Evolutionary conservation across 2,329 filamentous ascomycete species (phyloP).

Genomic region (Beauveria bassiana): DNA sequence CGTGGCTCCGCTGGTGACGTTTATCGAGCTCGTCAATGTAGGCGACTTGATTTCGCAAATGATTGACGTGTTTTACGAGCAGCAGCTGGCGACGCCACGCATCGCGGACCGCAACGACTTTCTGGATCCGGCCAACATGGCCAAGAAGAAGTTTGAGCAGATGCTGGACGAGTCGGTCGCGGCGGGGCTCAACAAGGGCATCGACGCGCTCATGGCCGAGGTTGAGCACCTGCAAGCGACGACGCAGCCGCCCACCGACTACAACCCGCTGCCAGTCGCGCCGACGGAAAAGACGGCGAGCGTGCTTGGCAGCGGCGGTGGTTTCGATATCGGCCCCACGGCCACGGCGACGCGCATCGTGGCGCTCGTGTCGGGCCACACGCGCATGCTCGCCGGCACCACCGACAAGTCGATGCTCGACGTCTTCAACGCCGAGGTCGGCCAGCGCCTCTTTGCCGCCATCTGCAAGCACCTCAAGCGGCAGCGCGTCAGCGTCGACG

Average conservation of each 20-base stretch:
- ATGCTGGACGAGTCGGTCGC: slow-evolving; percentile 97
- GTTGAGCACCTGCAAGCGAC: slow-evolving; percentile 93
- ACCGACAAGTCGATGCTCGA: slow-evolving; percentile 98
- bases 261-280: slow-evolving; percentile 56
- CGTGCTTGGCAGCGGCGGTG: slow-evolving; percentile 20
- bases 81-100: slow-evolving; percentile 76
- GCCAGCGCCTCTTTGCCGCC: slow-evolving; percentile 80
- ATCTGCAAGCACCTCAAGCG: slow-evolving; percentile 97
- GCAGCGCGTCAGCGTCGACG: slow-evolving; percentile 82
- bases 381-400: slow-evolving; percentile 84
- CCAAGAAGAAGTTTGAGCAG: slow-evolving; percentile 98
- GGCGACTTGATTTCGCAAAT: slow-evolving; percentile 97
- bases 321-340: slow-evolving; percentile 57
- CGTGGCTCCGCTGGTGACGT: slow-evolving; percentile 87
- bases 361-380: slow-evolving; percentile 79
- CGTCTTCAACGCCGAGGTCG: slow-evolving; percentile 97
- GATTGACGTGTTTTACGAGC: slow-evolving; percentile 97
- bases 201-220: slow-evolving; percentile 97
- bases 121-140: slow-evolving; percentile 79
- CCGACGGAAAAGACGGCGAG: slow-evolving; percentile 18
- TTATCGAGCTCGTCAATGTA: slow-evolving; percentile 95
- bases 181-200: slow-evolving; percentile 91
- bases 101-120: slow-evolving; percentile 93
- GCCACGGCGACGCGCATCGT: slow-evolving; percentile 73
- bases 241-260: slow-evolving; percentile 78